Base-by-base conservation (phyloP, 768 basidiomycete genomes). In the Lactarius sp. region DNA sequence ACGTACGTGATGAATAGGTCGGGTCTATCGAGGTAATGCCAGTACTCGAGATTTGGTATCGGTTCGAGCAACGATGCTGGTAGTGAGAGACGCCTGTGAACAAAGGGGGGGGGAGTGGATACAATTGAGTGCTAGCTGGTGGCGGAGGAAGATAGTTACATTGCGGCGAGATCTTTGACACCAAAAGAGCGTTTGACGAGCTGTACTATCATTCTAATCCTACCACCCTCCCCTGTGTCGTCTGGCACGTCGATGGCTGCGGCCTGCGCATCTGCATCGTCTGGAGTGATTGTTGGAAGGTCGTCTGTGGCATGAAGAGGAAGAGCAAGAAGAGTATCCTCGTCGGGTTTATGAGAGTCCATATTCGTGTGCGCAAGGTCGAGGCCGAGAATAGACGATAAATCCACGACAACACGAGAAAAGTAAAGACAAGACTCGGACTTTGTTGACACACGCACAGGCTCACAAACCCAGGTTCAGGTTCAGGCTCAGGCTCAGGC, bases 11-110 rank as follows among this genome's bases (percentile, higher is more conserved):
- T 88, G 71, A 98, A 94, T 51, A 93, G 77, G 75, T 97, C 94
- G 7, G 94, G 91, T 69, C 93, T 81, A 75, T 96, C 94, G 52
- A 93, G 80, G 69, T 94, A 95, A 68, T 92, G 87, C 92, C 92
- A 97, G 77, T 94, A 98, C 76, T 98, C 95, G 56, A 98, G 82
- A 76, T 98, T 98, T 5, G 95, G 95, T 68, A 95, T 82, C 4
- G 95, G 95, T 73, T 97, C 95, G 49, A 98, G 82, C 53, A 98
- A 75, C 51, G 93, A 95, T 14, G 95, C 94, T 3, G 95, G 95
- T 46, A 98, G 77, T 0, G 94, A 97, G 34, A 98, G 77, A 53
- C 94, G 91, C 84, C 94, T 97, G 61, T 34, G 44, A 34, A 27
- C 27, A 27, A 27, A 27, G 2, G 27, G 27, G 49, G 22, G 18